Evolutionary conservation across 2,329 filamentous ascomycete species (phyloP), one percentile per base, ranked within the genome.

Genomic region (Aspergillus tanneri): DNA sequence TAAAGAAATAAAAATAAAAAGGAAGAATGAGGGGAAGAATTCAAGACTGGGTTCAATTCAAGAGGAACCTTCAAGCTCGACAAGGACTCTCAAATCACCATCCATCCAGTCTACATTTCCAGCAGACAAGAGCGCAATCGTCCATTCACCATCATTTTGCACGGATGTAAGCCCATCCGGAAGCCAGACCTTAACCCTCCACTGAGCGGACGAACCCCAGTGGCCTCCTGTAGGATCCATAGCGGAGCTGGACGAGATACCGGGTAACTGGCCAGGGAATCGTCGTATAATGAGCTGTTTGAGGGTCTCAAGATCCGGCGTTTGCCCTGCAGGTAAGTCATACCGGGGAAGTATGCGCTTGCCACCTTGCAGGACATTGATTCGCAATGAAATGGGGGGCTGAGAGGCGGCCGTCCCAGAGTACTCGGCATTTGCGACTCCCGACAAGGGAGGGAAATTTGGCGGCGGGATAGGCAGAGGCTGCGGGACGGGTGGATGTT

Each of bases 91-190:
- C 47, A 76, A 50, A 32, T 73, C 66, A 4, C 66, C 66, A 49
- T 75, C 73, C 71, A 76, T 74, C 73, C 73, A 76, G 23, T 75
- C 73, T 2, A 73, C 67, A 9, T 68, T 69, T 14, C 67, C 66
- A 9, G 68, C 69, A 4, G 70, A 67, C 24, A 73, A 55, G n/a
- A 75, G 60, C 4, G 72, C 69, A 48, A 74, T 66, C 16, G 68
- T 66, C 73, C 73, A 76, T 38, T 75, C 71, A 28, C 67, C 66
- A 42, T 75, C 70, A 36, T 60, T 69, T 10, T 63, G 60, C 6
- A 75, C 59, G 5, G 56, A 45, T 11, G 65, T 53, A n/a, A 76
- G 50, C 4, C 73, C 73, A 42, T 73, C 65, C 1, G 73, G 67
- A 1, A 75, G 59, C 66, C 66, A 73, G 2, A 68, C 71, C 44